Evolutionary conservation across 208 protist species (phyloP), one percentile per base, ranked within the genome.

Genomic region (Leishmania amazonensis): DNA sequence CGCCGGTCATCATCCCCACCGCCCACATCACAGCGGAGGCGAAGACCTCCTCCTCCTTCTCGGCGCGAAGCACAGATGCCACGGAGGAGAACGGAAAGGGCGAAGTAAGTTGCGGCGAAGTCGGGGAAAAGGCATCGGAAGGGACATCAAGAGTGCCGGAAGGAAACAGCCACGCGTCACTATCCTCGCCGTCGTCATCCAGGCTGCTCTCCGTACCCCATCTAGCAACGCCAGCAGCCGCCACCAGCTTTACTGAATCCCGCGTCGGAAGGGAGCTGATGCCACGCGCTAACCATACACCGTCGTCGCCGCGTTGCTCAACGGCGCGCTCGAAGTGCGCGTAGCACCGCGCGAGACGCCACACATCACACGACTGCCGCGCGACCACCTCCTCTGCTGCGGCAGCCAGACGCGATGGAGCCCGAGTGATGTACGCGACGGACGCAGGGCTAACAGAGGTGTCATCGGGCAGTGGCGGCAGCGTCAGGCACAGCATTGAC

Each of bases 21-120:
- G 75, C 58, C 75, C 75, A 79, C 53, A 79, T 40, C 75, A 31
- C 42, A 65, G 75, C 75, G 5, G 38, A 24, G 53, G 75, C 28
- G n/a, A 79, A 79, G 53, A 24, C 40, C 17, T 79, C 75, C 40
- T 79, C 75, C 21, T 65, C 75, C 51, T 76, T 42, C 75, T 79
- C 75, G 35, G 47, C 54, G 38, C 75, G 75, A 15, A 65, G 75
- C 13, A 51, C 75, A 1, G 75, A 60, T 6, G 42, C 47, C 53
- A 51, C 53, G 1, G 75, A 11, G 15, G 75, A 60, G 38, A 67
- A 79, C 1, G 54, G 31, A 13, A 35, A 24, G 58, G 42, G 2
- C 42, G 58, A 60, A 13, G 75, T 40, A 6, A 45, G 13, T 38
- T n/a, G 58, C 53, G 75, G 75, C n/a, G 40, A 67, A 11, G 31